Percentiles rank a stretch among this genome's conserved stretches.
Conservation (phyloP, 2,329 filamentous ascomycete genomes). For the Botrytis aclada region DNA sequence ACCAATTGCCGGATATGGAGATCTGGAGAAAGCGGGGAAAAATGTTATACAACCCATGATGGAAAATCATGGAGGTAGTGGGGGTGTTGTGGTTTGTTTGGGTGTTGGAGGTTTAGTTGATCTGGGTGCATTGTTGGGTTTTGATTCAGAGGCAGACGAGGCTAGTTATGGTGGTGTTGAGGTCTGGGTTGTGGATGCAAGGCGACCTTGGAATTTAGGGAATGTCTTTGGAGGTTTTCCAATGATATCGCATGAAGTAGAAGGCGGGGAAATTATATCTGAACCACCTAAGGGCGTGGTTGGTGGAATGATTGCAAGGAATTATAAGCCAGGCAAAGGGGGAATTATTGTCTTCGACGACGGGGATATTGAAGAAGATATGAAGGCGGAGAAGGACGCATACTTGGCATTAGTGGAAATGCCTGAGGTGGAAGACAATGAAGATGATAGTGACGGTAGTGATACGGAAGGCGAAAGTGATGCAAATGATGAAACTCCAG, state of each 20-base stretch:
- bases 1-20: conserved; percentile 87
- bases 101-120: conserved; percentile 92
- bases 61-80: conserved; percentile 75
- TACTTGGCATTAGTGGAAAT: conserved; percentile 86
- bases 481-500: conserved; percentile 49
- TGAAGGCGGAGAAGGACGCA: conserved; percentile 71
- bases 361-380: conserved; percentile 85
- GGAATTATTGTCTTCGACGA: conserved; percentile 95
- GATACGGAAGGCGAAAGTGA: conserved; percentile 57
- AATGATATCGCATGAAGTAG: conserved; percentile 48
- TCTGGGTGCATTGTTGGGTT: conserved; percentile 72
- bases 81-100: conserved; percentile 86
- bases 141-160: conserved; percentile 65
- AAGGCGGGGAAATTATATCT: conserved; percentile 40
- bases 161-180: conserved; percentile 78
- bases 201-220: conserved; percentile 89
- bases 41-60: conserved; percentile 84
- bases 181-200: conserved; percentile 89
- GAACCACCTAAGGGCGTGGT: conserved; percentile 64
- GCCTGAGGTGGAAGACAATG: conserved; percentile 71
- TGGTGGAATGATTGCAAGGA: conserved; percentile 66
- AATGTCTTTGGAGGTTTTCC: conserved; percentile 82
- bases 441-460: conserved; percentile 48
- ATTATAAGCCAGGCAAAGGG: conserved; percentile 75
- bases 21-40: conserved; percentile 75